A percentile compares a stretch with the other conserved stretches of the same genome.
phyloP scores from a whole-genome alignment of 768 basidiomycete species.

The Mycena metata region DNA sequence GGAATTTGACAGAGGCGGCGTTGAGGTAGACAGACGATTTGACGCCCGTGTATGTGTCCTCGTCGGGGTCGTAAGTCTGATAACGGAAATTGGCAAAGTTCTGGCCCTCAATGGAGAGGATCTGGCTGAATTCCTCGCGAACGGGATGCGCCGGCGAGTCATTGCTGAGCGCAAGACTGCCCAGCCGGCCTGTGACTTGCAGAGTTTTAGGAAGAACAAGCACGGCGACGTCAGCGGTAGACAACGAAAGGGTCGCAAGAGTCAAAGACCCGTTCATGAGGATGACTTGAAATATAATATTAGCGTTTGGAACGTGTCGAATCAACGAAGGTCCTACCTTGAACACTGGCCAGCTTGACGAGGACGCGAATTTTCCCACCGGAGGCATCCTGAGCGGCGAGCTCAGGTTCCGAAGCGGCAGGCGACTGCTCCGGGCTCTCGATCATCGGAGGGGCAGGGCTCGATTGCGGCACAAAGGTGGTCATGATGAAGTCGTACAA shows the following conservation, averaged over 20 bases:
- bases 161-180: slow-evolving; percentile 86
- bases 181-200: slow-evolving; percentile 84
- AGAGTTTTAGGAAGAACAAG: slow-evolving; percentile 80
- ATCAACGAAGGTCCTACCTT: slow-evolving; percentile 63
- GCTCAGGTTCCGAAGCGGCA: slow-evolving; percentile 30
- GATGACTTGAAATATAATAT: slow-evolving; percentile 64
- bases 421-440: slow-evolving; percentile 19
- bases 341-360: slow-evolving; percentile 86
- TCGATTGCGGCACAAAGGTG: slow-evolving; percentile 81
- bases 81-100: slow-evolving; percentile 96
- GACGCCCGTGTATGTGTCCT: slow-evolving; percentile 78
- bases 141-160: slow-evolving; percentile 67
- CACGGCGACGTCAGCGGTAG: slow-evolving; percentile 89
- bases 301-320: slow-evolving; percentile 12
- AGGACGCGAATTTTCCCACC: slow-evolving; percentile 81
- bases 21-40: slow-evolving; percentile 86
- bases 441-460: slow-evolving; percentile 10
- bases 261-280: slow-evolving; percentile 78
- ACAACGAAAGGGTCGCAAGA: slow-evolving; percentile 89
- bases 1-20: slow-evolving; percentile 91
- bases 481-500: slow-evolving; percentile 98
- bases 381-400: slow-evolving; percentile 26
- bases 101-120: slow-evolving; percentile 94
- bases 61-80: slow-evolving; percentile 87
- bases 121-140: slow-evolving; percentile 80